Evolutionary conservation across 2,329 filamentous ascomycete genomes (phyloP), one percentile per base, ranked within the genome.

Genomic region (Paecilomyces sp.): DNA sequence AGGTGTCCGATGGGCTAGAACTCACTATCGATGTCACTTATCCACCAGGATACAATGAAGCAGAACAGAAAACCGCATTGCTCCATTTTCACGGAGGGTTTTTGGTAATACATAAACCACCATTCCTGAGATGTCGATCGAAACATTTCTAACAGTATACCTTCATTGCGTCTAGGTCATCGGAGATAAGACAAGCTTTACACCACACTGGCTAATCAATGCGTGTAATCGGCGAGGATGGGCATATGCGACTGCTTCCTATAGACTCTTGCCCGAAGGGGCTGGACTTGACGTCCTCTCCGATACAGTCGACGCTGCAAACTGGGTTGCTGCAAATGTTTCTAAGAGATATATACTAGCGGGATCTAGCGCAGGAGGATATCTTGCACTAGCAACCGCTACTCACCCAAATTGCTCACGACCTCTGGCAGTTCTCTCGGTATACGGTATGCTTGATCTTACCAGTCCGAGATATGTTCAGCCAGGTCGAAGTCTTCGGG

Each of bases 331-430:
- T 51, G 22, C 52, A 2, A 58, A 64, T 33, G 57, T 64, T 50
- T 54, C 34, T 12, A 50, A 30, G 9, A 58, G 25, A 28, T 28
- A 63, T 8, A 59, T 64, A 9, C 51, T 62, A 9, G 62, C 62
- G 2, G 62, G 62, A 1, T 63, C 62, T 3, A 64, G 62, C 24
- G 62, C 61, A 7, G 61, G 62, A 1, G 62, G 61, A 2, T 64
- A 64, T 57, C 58, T 64, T 2, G 62, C 61, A 2, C 47, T 64
- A 25, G 62, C 62, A 9, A 53, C 62, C 5, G 57, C 54, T 1
- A 57, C 62, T 1, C 47, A 59, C n/a, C 59, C 58, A 1, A 34
- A 47, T 24, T 56, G 22, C 13, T 61, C 61, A 11, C 11, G 13
- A 11, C 3, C 50, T 13, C n/a, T 53, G n/a, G 11, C 12, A 11